Evolutionary conservation across 2,329 filamentous ascomycete species (phyloP), one percentile per base, ranked within the genome.

Genomic region (Coniochaeta sp.): DNA sequence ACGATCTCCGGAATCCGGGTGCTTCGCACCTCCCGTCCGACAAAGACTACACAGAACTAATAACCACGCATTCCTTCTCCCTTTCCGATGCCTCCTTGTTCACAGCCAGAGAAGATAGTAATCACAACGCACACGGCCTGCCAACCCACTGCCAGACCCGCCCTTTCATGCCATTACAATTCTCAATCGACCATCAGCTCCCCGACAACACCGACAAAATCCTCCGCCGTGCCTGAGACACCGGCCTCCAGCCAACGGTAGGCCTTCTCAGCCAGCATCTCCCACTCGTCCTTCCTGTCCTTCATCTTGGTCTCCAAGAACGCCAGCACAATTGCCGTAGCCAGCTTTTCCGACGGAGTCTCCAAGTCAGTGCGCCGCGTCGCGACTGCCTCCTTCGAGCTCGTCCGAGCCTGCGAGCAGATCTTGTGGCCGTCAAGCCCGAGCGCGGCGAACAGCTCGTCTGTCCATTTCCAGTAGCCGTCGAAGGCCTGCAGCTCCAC

Each of bases 251-350:
- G 58, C 82, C 83, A 88, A n/a, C 26, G 62, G 30, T 24, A 59
- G 2, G 67, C 67, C 64, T 68, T 70, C 7, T 69, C 66, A 4
- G 62, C 67, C 50, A 89, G 72, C 75, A 89, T 75, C 62, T 87
- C 85, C 86, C 86, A 90, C 7, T 78, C 77, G 2, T 85, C 86
- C 67, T 75, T 72, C 57, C 82, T 74, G 0, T 63, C 71, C 0
- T 38, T 64, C 61, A 83, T 65, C 59, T 74, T 78, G 44, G 58
- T 69, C 66, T 82, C 77, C 62, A 89, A 69, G 61, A 74, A 82
- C 1, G 70, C 73, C 8, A 87, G 59, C 1, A 78, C 81, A 30
- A 82, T 58, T 2, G 69, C 65, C 7, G 75, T 77, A 2, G 71
- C 66, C 52, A 68, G 62, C 12, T 65, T 28, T 57, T 65, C 55